phyloP scores from a whole-genome alignment of 768 basidiomycete genomes.

The Piloderma croceum region DNA sequence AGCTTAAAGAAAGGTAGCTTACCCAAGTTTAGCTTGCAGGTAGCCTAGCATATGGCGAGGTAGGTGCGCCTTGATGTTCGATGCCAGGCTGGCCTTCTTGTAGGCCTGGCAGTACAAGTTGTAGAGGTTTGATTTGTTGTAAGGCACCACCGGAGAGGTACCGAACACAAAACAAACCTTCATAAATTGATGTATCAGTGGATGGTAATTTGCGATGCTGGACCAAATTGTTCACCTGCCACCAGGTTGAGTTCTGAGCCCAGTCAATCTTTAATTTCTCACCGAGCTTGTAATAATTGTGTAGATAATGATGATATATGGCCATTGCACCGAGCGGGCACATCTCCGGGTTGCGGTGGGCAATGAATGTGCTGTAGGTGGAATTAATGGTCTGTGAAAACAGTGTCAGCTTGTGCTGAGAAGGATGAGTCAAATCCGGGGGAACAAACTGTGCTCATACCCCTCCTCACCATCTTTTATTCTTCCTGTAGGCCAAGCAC shows the following conservation, averaged over 20 bases:
- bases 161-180: conserved; percentile 10
- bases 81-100: conserved; percentile 13
- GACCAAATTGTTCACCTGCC: conserved; percentile 21
- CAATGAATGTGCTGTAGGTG: conserved; percentile 23
- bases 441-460: conserved; percentile 19
- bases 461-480: conserved; percentile 20
- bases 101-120: conserved; percentile 18
- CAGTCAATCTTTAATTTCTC: conserved; percentile 20
- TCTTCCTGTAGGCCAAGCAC: conserved; percentile 25
- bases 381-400: conserved; percentile 23
- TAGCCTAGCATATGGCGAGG: conserved; percentile 21
- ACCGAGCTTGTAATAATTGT: conserved; percentile 17
- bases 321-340: conserved; percentile 26
- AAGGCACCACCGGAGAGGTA: conserved; percentile 11
- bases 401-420: neutral
- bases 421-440: neutral
- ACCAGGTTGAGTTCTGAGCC: conserved; percentile 23
- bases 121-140: conserved; percentile 20
- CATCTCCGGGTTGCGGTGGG: conserved; percentile 18
- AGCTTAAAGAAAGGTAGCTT: too few relatives aligned
- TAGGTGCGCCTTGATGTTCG: conserved; percentile 19
- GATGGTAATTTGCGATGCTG: too few relatives aligned
- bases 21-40: conserved; percentile 20
- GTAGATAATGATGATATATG: conserved; percentile 23
- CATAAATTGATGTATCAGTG: too few relatives aligned